A percentile compares a stretch with the other conserved stretches of the same genome.
phyloP scores from a whole-genome alignment of 768 basidiomycete species.

The Hysterangium stoloniferum region DNA sequence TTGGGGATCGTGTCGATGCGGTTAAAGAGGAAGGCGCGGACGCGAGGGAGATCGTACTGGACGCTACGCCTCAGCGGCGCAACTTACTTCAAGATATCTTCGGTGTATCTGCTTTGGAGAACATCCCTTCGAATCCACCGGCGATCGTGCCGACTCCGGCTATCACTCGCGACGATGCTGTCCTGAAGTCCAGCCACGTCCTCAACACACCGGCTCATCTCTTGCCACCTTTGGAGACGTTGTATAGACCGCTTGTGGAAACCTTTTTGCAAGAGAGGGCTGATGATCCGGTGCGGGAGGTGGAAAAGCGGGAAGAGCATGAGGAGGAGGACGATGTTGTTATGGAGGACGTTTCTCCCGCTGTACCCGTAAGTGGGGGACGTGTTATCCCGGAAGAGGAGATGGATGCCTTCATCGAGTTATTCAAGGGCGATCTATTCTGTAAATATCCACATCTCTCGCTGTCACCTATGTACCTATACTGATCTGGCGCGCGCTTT shows the following conservation, averaged over 20 bases:
- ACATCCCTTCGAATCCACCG: slow-evolving; percentile 17
- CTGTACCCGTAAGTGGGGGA: slow-evolving; percentile 14
- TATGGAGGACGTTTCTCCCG: slow-evolving; percentile 35
- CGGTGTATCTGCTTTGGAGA: slow-evolving; percentile 61
- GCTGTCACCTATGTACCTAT: not conserved
- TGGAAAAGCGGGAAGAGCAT: slow-evolving; percentile 13
- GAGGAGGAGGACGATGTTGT: slow-evolving; percentile 29
- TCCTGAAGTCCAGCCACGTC: slow-evolving; percentile 34
- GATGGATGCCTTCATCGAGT: slow-evolving; percentile 47
- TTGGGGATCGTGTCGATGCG: slow-evolving; percentile 50
- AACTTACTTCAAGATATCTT: slow-evolving; percentile 91
- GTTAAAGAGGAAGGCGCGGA: slow-evolving; percentile 34
- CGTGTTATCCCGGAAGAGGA: slow-evolving; percentile 43
- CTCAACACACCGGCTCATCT: slow-evolving; percentile 71
- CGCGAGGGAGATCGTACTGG: slow-evolving; percentile 30
- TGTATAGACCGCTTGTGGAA: slow-evolving; percentile 61
- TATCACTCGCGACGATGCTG: slow-evolving; percentile 1
- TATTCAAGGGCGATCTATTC: slow-evolving; percentile 52
- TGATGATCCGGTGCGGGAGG: not conserved
- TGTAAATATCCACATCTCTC: slow-evolving; percentile 5
- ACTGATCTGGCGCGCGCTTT: not conserved
- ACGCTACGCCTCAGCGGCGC: slow-evolving; percentile 26
- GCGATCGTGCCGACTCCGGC: slow-evolving; percentile 9
- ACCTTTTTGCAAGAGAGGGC: slow-evolving; percentile 33
- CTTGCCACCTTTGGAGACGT: slow-evolving; percentile 59